A percentile compares a stretch with the other conserved stretches of the same genome.
These are phyloP conservation scores for Nannizzia gypsea DNA, from an alignment of 2,329 filamentous ascomycete species.

Conservation along the genomic window DNA sequence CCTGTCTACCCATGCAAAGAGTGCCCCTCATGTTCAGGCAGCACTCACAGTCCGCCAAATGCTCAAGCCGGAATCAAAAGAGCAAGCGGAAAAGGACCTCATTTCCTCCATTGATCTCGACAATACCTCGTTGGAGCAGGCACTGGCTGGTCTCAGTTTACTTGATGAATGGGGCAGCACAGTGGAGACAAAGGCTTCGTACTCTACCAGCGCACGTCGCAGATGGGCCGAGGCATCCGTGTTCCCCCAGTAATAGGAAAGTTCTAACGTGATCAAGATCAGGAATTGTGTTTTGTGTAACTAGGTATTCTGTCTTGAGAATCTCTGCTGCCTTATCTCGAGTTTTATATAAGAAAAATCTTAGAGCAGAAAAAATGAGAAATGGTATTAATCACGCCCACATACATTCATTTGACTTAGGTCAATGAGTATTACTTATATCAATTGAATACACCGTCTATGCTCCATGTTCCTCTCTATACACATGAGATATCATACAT, in stretches of 20 bases:
- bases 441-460: neutral
- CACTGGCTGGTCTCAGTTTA: slow-evolving; percentile 42
- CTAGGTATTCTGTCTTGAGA: neutral
- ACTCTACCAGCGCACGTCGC: slow-evolving; percentile 31
- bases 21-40: slow-evolving; percentile 51
- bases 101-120: slow-evolving; percentile 44
- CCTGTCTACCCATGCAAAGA: slow-evolving; percentile 49
- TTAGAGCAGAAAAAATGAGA: neutral
- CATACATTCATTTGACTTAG: neutral
- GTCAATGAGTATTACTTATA: neutral
- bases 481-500: neutral
- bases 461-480: neutral
- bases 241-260: slow-evolving; percentile 17
- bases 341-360: neutral
- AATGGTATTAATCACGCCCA: neutral
- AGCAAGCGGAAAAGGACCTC: slow-evolving; percentile 51
- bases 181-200: slow-evolving; percentile 39
- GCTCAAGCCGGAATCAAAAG: slow-evolving; percentile 46
- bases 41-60: slow-evolving; percentile 49
- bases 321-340: neutral
- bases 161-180: slow-evolving; percentile 42
- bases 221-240: slow-evolving; percentile 32
- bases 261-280: neutral
- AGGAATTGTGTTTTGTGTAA: neutral
- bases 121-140: slow-evolving; percentile 44